Base-by-base conservation (phyloP, 345 rosid species). In the Eucalyptus tenuipes region DNA sequence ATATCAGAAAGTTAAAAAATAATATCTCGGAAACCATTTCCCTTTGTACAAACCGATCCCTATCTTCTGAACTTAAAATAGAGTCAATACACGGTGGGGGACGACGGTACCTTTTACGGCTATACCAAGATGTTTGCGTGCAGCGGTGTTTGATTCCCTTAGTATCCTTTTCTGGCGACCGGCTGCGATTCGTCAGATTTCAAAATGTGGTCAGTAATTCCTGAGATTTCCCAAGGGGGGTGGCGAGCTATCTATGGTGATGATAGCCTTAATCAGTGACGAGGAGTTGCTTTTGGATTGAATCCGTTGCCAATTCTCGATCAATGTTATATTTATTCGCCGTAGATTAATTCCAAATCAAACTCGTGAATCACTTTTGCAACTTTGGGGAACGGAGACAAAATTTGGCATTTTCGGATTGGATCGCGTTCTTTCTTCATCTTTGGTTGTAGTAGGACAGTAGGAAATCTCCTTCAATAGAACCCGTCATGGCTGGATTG, bases 131-230 rank as follows among this genome's bases (percentile, higher is more conserved):
- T 52, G 24, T 52, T 52, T 3, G 57, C 25, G 10, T 52, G 55
- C 55, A 18, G 64, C 13, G 64, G 64, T 25, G 64, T 25, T 57
- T 2, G 14, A 57, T 57, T 57, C 13, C 66, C 66, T 57, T 57
- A 0, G 3, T 11, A 11, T 57, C 3, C n/a, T 57, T 11, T 57
- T 57, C 1, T 10, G n/a, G 1, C 0, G 66, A 57, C 7, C 14
- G n/a, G 66, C 2, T 57, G 66, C n/a, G 66, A 57, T 25, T 57
- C 3, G 66, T 57, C 15, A 1, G 66, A n/a, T 25, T 10, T 5
- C n/a, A 5, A 57, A 57, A 57, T 25, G 66, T 57, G 29, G 66
- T 57, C n/a, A 59, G 31, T 3, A 29, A 12, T 59, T 27, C 14
- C 31, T 12, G 31, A 59, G 31, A 59, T 59, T 59, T 59, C 31